Percentiles rank a stretch among this genome's conserved stretches.
These are phyloP conservation scores for Solanum bukasovii DNA, from an alignment of 257 asterid genomes.

Conservation along the genomic window DNA sequence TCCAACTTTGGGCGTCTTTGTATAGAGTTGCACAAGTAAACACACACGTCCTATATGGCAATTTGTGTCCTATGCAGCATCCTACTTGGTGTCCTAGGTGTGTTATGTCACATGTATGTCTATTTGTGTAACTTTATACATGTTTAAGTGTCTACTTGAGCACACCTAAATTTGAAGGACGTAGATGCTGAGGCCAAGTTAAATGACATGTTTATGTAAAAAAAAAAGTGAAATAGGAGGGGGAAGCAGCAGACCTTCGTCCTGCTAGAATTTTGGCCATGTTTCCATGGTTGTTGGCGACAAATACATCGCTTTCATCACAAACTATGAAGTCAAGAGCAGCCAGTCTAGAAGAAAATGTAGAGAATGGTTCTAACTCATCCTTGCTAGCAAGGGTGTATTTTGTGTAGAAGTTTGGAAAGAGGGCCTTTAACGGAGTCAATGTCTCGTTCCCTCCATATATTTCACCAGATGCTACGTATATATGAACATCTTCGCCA, in stretches of 20 bases:
- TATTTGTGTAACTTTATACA: no score
- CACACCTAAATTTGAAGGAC: not conserved
- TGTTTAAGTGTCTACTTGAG: no score
- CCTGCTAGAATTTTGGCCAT: slow-evolving; percentile 97
- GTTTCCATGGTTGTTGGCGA: slow-evolving; percentile 95
- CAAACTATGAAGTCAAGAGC: slow-evolving; percentile 95
- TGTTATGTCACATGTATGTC: no score
- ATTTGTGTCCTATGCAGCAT: no score
- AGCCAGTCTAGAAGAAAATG: slow-evolving; percentile 88
- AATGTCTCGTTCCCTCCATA: slow-evolving; percentile 85
- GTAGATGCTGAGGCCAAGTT: not conserved
- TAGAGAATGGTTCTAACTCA: slow-evolving; percentile 65
- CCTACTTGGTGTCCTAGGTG: not conserved
- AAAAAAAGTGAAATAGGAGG: not conserved
- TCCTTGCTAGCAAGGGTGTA: slow-evolving; percentile 57
- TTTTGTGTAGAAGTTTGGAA: slow-evolving; percentile 85
- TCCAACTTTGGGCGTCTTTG: not conserved
- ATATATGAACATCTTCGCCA: slow-evolving; percentile 61
- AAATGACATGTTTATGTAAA: not conserved
- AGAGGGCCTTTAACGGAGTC: slow-evolving; percentile 81
- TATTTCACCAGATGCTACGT: slow-evolving; percentile 95
- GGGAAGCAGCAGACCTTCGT: slow-evolving; percentile 42
- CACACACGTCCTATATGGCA: no score
- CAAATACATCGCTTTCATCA: slow-evolving; percentile 95
- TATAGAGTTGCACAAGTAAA: not conserved